Conservation (phyloP, 192 early-diverging fungal genomes). For the Coemansia asiatica region DNA sequence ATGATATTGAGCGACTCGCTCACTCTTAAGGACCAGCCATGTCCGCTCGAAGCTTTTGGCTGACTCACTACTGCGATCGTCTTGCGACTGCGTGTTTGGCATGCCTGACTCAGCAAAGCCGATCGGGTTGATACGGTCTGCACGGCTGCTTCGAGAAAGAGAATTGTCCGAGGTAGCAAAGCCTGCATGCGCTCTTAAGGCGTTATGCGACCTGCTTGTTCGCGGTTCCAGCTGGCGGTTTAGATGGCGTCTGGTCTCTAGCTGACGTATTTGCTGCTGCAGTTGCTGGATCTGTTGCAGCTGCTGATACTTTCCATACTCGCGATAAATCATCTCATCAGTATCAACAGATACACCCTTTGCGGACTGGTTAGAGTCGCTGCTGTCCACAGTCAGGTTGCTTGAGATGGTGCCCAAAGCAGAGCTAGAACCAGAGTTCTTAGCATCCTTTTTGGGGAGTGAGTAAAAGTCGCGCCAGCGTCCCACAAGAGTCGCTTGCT, state of each 20-base stretch:
- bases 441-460: slow-evolving; percentile 3
- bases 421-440: not conserved
- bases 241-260: slow-evolving; percentile 2
- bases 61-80: not conserved
- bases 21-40: slow-evolving; percentile 17
- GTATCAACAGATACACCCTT: not conserved
- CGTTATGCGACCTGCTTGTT: slow-evolving; percentile 21
- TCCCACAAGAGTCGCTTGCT: slow-evolving; percentile 32
- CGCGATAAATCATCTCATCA: slow-evolving; percentile 8
- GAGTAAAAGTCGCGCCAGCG: slow-evolving; percentile 48
- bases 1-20: slow-evolving; percentile 14
- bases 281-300: slow-evolving; percentile 11
- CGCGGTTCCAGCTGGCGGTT: slow-evolving; percentile 13
- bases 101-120: not conserved
- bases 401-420: not conserved
- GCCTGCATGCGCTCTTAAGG: slow-evolving; percentile 13
- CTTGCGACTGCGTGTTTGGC: not conserved
- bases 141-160: not conserved
- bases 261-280: slow-evolving; percentile 9
- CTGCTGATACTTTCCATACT: slow-evolving; percentile 6
- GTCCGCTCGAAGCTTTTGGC: slow-evolving; percentile 1
- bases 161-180: not conserved
- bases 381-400: not conserved
- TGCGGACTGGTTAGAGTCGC: not conserved
- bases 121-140: not conserved